Evolutionary conservation across 768 basidiomycete genomes (phyloP).

Genomic region (Imleria badia): DNA sequence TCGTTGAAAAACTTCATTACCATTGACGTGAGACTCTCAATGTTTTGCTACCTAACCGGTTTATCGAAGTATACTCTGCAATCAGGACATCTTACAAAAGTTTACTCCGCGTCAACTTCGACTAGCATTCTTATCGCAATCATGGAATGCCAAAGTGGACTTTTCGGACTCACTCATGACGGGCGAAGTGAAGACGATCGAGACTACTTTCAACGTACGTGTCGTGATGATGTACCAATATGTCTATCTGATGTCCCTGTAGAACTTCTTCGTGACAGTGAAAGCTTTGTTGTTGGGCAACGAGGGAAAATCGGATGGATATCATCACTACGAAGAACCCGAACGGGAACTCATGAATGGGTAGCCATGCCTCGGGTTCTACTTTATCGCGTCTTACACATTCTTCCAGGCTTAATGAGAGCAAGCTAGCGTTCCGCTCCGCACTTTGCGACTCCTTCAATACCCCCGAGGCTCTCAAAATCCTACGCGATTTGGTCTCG

Average conservation of each 20-base stretch:
- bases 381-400: slow-evolving; percentile 9
- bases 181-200: slow-evolving; percentile 83
- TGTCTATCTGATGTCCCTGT: slow-evolving; percentile 5
- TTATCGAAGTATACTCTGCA: slow-evolving; percentile 4
- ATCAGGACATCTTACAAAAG: slow-evolving; percentile 80
- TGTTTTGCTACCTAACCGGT: background rate
- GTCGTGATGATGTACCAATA: background rate
- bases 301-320: slow-evolving; percentile 51
- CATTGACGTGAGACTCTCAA: slow-evolving; percentile 65
- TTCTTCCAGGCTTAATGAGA: slow-evolving; percentile 60
- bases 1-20: slow-evolving; percentile 99
- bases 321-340: slow-evolving; percentile 60
- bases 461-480: slow-evolving; percentile 78
- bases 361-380: slow-evolving; percentile 39
- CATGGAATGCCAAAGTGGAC: slow-evolving; percentile 93
- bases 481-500: slow-evolving; percentile 79
- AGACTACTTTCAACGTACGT: slow-evolving; percentile 81
- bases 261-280: slow-evolving; percentile 94
- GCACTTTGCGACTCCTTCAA: slow-evolving; percentile 98
- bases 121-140: slow-evolving; percentile 84
- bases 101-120: slow-evolving; percentile 87
- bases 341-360: slow-evolving; percentile 69
- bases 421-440: slow-evolving; percentile 75
- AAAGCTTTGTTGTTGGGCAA: slow-evolving; percentile 72
- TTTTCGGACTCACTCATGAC: slow-evolving; percentile 91